Base-by-base conservation (phyloP, 768 basidiomycete genomes). In the Amanita pseudoporphyria region DNA sequence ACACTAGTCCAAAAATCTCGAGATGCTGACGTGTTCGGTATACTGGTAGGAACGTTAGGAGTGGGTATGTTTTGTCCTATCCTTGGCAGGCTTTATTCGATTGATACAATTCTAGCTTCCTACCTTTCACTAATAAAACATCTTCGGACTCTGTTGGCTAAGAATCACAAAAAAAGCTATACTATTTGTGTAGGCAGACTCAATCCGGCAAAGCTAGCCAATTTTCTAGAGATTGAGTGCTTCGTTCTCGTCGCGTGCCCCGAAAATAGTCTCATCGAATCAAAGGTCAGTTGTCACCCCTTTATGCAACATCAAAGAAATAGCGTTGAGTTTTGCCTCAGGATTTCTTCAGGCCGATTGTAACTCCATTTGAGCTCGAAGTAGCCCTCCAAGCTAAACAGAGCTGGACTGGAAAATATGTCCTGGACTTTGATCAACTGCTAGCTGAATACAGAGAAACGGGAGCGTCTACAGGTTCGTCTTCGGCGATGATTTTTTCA, bases 141-240 rank as follows among this genome's bases (percentile, higher is more conserved):
- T 56, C 73, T 98, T n/a, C 84, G 95, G 5, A 61, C 67, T 13
- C 68, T 85, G 7, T 75, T 98, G 44, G 62, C 72, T 1, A 72
- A 70, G 33, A 73, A 79, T 1, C 78, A 76, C 52, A 95, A 94
- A 69, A 98, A 98, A 63, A 81, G 79, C 53, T 99, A 98, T 66
- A 97, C 95, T 2, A 80, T 99, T 56, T 87, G 82, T 47, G 94
- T 99, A 0, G 95, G 96, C 32, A 92, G 95, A 65, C 77, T 96
- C 41, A 96, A 90, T 57, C 94, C 96, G 0, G 78, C 92, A 6
- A 98, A 98, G 59, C 74, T 98, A 18, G 95, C 84, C 7, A 99
- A 98, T 65, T 98, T 97, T 63, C 76, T 87, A 59, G 94, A 97
- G 63, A 84, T 99, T 43, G 95, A 97, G 60, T 95, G 93, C 58